phyloP scores from a whole-genome alignment of 257 asterid species.

The Phtheirospermum japonicum region DNA sequence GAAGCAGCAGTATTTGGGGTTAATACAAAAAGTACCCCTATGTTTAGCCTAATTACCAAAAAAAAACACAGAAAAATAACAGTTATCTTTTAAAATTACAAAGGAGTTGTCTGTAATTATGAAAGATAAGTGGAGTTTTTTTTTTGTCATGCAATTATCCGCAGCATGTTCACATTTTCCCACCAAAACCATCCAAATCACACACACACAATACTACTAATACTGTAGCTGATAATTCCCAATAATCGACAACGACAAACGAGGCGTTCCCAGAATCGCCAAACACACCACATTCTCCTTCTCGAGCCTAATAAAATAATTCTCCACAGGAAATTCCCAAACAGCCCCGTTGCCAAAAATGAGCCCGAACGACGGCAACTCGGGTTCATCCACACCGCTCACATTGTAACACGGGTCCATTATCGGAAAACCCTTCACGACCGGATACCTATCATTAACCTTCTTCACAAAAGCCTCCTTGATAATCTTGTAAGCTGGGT shows the following conservation, averaged over 20 bases:
- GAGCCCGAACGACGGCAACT: conserved; percentile 73
- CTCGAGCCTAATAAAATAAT: conserved; percentile 71
- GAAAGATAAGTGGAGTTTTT: no score
- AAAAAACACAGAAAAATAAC: no score
- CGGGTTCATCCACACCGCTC: conserved; percentile 43
- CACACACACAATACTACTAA: no score
- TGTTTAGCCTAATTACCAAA: no score
- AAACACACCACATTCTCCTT: conserved; percentile 70
- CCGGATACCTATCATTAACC: conserved; percentile 42
- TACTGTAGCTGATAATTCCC: conserved; percentile 90
- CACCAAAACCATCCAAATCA: conserved; percentile 25
- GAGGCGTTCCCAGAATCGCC: conserved; percentile 80
- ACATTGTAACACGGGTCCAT: conserved; percentile 82
- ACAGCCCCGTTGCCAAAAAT: conserved; percentile 72
- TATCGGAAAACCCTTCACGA: conserved; percentile 61
- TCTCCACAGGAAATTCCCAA: conserved; percentile 85
- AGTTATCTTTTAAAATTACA: no score
- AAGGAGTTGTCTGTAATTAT: no score
- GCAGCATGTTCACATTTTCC: conserved; percentile 41
- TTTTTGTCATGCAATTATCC: no score
- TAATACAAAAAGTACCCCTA: no score
- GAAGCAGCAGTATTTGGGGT: no score
- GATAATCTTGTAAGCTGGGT: conserved; percentile 67
- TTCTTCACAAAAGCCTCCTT: conserved; percentile 58
- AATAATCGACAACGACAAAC: conserved; percentile 67